Evolutionary conservation across 2,329 filamentous ascomycete genomes (phyloP).

Genomic region (Fusarium sp.): DNA sequence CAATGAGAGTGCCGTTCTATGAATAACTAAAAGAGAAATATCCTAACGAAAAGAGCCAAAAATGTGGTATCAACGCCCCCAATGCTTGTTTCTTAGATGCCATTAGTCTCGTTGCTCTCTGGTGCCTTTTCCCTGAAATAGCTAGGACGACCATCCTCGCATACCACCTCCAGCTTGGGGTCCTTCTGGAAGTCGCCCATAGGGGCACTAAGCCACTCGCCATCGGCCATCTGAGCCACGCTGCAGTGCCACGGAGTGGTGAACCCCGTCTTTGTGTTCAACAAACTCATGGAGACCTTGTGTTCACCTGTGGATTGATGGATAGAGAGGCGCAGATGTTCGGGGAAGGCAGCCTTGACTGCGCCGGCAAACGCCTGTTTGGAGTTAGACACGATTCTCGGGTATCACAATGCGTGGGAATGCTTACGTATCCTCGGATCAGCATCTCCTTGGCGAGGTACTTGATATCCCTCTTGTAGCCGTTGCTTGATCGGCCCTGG

Average conservation of each 20-base stretch:
- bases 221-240: conserved; percentile 37
- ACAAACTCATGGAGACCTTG: conserved; percentile 50
- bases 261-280: conserved; percentile 50
- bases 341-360: conserved; percentile 45
- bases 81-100: not conserved
- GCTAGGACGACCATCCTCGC: conserved; percentile 43
- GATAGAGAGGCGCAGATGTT: conserved; percentile 51
- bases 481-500: conserved; percentile 33
- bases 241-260: conserved; percentile 54
- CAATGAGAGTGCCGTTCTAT: too few species aligned
- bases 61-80: too few species aligned
- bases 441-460: conserved; percentile 53
- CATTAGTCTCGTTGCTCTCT: too few species aligned
- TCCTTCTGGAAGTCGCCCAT: conserved; percentile 49
- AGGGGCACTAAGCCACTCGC: conserved; percentile 45
- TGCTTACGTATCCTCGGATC: conserved; percentile 49
- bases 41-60: too few species aligned
- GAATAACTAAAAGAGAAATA: too few species aligned
- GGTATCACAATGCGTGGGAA: too few species aligned
- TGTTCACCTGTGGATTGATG: conserved; percentile 48
- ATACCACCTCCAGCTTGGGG: conserved; percentile 39
- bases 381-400: too few species aligned
- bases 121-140: conserved; percentile 34
- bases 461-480: conserved; percentile 47
- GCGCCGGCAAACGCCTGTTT: conserved; percentile 50